Percentiles rank a stretch among this genome's conserved stretches.
Conservation (phyloP, 2,329 filamentous ascomycete species). For the Sporothrix brasiliensis region DNA sequence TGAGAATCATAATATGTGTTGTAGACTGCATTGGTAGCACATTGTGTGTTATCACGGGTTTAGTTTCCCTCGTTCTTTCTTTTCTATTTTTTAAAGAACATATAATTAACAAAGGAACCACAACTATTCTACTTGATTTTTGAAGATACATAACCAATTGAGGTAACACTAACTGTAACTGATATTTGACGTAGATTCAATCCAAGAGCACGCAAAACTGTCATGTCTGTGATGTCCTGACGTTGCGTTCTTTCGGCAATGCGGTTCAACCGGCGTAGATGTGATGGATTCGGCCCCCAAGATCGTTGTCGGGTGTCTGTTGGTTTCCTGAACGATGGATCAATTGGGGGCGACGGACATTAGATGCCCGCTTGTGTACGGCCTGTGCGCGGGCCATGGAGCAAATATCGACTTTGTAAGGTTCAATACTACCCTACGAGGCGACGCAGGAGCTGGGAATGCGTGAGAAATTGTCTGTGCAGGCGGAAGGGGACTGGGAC, state of each 20-base stretch:
- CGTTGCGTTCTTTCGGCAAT: background rate
- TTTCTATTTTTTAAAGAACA: too few relatives aligned
- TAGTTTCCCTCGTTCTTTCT: too few relatives aligned
- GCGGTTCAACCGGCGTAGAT: background rate
- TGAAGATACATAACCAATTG: too few relatives aligned
- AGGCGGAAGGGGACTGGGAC: background rate
- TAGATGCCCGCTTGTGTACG: background rate
- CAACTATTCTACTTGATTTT: too few relatives aligned
- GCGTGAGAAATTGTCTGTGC: background rate
- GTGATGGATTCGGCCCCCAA: background rate
- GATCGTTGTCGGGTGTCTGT: constrained; percentile 1
- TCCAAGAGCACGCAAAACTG: background rate
- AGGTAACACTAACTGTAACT: background rate
- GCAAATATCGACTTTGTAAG: background rate
- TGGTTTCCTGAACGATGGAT: constrained; percentile 14
- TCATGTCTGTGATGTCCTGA: background rate
- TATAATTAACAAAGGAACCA: too few relatives aligned
- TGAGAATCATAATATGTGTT: too few relatives aligned
- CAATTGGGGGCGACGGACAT: background rate
- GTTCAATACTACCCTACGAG: background rate
- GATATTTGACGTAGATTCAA: background rate
- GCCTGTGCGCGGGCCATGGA: background rate
- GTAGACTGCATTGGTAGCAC: too few relatives aligned
- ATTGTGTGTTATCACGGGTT: too few relatives aligned
- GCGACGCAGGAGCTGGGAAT: background rate